Evolutionary conservation across 441 rosid genomes (phyloP).

Genomic region (Eruca vesicaria): DNA sequence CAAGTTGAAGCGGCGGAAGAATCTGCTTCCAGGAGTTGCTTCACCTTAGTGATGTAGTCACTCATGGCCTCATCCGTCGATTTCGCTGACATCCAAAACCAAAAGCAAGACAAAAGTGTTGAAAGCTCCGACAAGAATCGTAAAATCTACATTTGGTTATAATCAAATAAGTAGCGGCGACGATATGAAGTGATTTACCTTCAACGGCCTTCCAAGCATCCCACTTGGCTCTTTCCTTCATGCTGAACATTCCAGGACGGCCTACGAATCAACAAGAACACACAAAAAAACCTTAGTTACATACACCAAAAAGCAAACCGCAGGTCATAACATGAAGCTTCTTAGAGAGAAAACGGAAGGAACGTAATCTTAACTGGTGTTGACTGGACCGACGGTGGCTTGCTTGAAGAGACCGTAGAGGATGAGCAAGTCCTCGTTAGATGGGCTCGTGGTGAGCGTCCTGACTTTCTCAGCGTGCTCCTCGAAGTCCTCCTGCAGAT

Average conservation of each 20-base stretch:
- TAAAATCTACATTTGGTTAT: neutral
- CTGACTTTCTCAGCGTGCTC: conserved; percentile 61
- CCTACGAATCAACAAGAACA: conserved; percentile 31
- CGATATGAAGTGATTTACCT: conserved; percentile 40
- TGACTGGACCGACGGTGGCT: conserved; percentile 76
- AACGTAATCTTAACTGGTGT: conserved; percentile 49
- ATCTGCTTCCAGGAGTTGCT: conserved; percentile 63
- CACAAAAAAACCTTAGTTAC: neutral
- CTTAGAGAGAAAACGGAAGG: neutral
- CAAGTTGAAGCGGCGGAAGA: conserved; percentile 40
- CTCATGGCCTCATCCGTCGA: conserved; percentile 79
- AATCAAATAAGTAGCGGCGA: neutral
- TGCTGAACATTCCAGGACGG: conserved; percentile 84
- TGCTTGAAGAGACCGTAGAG: conserved; percentile 93
- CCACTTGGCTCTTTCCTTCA: conserved; percentile 88
- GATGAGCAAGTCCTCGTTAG: conserved; percentile 75
- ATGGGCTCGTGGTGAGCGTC: conserved; percentile 34
- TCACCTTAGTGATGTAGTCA: conserved; percentile 85
- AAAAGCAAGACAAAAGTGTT: neutral
- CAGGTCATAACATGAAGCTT: neutral
- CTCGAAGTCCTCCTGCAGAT: conserved; percentile 80
- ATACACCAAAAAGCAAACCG: neutral
- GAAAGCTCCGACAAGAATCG: neutral
- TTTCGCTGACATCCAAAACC: conserved; percentile 50
- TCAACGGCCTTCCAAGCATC: conserved; percentile 98